Evolutionary conservation across 441 rosid genomes (phyloP).

Genomic region (Populus hybrid): DNA sequence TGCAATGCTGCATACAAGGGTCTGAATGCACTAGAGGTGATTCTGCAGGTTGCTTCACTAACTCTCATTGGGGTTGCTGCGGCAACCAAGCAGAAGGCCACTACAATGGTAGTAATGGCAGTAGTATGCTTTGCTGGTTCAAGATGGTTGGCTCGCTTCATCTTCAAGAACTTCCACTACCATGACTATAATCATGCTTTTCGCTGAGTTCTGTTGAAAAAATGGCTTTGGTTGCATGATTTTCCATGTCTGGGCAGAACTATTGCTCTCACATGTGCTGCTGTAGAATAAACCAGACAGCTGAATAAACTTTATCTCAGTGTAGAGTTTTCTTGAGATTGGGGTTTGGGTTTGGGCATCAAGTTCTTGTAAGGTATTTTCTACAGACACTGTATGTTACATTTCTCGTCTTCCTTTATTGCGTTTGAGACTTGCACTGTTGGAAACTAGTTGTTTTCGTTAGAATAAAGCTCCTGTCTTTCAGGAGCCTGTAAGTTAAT

Average conservation of each 20-base stretch:
- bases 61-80: slow-evolving; percentile 26
- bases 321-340: not conserved
- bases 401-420: too few relatives aligned
- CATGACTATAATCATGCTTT: slow-evolving; percentile 35
- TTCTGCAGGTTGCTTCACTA: slow-evolving; percentile 22
- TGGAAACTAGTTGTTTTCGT: too few relatives aligned
- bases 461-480: too few relatives aligned
- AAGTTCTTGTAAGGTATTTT: too few relatives aligned
- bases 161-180: slow-evolving; percentile 29
- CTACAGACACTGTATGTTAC: too few relatives aligned
- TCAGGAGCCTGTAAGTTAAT: too few relatives aligned
- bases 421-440: too few relatives aligned
- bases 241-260: too few relatives aligned
- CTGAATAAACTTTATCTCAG: not conserved
- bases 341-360: too few relatives aligned
- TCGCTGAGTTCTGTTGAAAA: not conserved
- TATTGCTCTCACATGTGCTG: too few relatives aligned
- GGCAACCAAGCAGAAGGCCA: slow-evolving; percentile 13
- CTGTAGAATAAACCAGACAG: too few relatives aligned
- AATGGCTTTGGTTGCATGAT: not conserved
- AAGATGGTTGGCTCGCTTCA: slow-evolving; percentile 27
- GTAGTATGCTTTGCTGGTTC: slow-evolving; percentile 27
- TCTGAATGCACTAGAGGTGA: slow-evolving; percentile 26
- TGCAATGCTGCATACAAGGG: slow-evolving; percentile 28
- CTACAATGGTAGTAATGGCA: not conserved